These are phyloP conservation scores for Trypanosoma rangeli DNA, from an alignment of 208 protist species.

Conservation along the genomic window DNA sequence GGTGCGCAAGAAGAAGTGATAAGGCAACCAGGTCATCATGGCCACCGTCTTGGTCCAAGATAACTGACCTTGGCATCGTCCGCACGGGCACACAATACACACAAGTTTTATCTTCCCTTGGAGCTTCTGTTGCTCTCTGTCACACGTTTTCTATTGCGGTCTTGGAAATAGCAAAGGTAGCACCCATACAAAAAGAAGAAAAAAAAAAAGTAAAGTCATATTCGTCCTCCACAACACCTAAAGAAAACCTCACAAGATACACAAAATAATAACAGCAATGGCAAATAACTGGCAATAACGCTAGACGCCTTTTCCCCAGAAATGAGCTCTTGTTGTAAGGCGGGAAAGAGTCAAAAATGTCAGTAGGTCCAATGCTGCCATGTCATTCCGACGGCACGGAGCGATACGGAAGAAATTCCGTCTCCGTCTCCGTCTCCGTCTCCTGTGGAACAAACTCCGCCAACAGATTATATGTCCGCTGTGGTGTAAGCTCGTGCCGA, in stretches of 20 bases:
- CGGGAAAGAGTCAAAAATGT: neutral
- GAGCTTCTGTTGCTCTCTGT: neutral
- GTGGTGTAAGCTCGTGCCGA: constrained; percentile 49
- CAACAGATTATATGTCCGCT: constrained; percentile 68
- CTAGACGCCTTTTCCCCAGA: neutral
- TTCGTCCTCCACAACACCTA: neutral
- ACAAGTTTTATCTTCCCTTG: neutral
- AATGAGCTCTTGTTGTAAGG: neutral
- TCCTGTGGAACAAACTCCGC: constrained; percentile 71
- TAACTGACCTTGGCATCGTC: constrained; percentile 52
- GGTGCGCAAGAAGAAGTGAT: constrained; percentile 65
- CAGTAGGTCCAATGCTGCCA: neutral
- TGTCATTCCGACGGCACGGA: constrained; percentile 18
- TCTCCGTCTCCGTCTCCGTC: constrained; percentile 41
- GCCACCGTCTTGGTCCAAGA: constrained; percentile 88
- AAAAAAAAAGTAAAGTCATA: neutral
- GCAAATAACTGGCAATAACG: neutral
- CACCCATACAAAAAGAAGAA: neutral
- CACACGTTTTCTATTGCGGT: neutral
- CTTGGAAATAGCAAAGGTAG: neutral
- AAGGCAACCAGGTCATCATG: constrained; percentile 87
- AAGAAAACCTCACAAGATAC: neutral
- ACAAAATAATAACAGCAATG: neutral
- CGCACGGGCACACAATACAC: neutral
- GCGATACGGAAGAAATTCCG: constrained; percentile 58